Evolutionary conservation across 495 filamentous ascomycete species (phyloP).

Genomic region (Penicillium subrubescens): DNA sequence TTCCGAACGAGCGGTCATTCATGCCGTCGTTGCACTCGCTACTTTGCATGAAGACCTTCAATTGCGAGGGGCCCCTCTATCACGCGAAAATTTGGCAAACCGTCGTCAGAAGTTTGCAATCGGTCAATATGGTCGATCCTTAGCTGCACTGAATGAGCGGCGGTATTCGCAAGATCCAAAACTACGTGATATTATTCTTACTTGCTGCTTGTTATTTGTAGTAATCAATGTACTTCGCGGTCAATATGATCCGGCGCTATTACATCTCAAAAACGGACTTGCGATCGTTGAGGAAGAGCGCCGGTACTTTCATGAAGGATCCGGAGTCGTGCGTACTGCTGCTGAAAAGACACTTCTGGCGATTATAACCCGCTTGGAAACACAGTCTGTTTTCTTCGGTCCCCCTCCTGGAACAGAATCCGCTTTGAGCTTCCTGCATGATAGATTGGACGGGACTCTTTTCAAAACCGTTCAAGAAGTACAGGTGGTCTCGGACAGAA

Average conservation of each 20-base stretch:
- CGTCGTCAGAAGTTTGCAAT: background rate
- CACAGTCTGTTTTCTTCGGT: background rate
- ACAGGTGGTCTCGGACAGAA: background rate
- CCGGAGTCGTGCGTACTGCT: background rate
- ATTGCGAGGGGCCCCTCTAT: background rate
- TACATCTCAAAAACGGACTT: background rate
- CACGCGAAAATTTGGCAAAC: background rate
- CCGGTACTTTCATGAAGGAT: background rate
- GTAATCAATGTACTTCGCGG: background rate
- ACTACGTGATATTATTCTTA: background rate
- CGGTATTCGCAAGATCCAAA: background rate
- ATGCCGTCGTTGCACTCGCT: background rate
- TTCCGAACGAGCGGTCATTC: background rate
- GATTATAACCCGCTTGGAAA: background rate
- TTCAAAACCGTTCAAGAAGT: background rate
- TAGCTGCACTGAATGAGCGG: background rate
- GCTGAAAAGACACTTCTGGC: background rate
- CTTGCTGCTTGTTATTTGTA: background rate
- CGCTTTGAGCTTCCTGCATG: background rate
- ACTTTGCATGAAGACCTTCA: background rate
- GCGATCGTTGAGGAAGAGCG: background rate
- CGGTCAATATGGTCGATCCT: background rate
- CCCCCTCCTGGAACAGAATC: background rate
- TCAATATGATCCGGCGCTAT: background rate
- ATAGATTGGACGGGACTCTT: background rate